Base-by-base conservation (phyloP, 257 asterid genomes). In the Nicotiana noctiflora region DNA sequence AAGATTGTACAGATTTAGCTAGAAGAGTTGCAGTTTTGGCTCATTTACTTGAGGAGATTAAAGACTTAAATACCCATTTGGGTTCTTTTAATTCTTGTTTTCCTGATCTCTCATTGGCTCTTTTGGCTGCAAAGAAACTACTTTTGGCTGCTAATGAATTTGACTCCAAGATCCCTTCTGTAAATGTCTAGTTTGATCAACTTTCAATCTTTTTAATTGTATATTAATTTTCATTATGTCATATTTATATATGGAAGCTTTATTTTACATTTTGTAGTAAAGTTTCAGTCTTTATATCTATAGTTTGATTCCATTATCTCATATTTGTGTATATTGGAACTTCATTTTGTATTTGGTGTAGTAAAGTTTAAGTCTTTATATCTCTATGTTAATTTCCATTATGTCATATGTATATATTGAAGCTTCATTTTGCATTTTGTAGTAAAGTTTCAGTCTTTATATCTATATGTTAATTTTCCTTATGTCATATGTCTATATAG, bases 11-110 rank as follows among this genome's bases (percentile, higher is more conserved):
- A 23, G 97, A 92, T 85, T 87, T 95, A 86, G 90, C 89, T 55
- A 92, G 99, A 49, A 90, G 96, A 68, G 85, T 92, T 65, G 86
- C 97, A 11, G 93, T 95, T 51, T 86, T 95, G 82, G 91, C 91
- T 21, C 94, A 95, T 89, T 85, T 93, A 82, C 89, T 91, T 53
- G 98, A 93, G 62, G 99, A 95, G 84, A 90, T 95, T 60, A 89
- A 89, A 87, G 97, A 92, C 79, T 87, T 89, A 27, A 87, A 88
- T 11, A 84, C 84, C 61, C 82, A 81, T 57, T 79, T 3, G 88
- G 79, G 79, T 64, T 83, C 86, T 17, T 77, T 81, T 74, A 31
- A 27, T 80, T 86, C 90, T 25, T 88, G 82, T 60, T 84, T 93
- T 19, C 86, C 94, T 83, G 98, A 95, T 88, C 91, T 92, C 1